phyloP scores from a whole-genome alignment of 768 basidiomycete genomes.

The Xerocomus brunneocitrinus region DNA sequence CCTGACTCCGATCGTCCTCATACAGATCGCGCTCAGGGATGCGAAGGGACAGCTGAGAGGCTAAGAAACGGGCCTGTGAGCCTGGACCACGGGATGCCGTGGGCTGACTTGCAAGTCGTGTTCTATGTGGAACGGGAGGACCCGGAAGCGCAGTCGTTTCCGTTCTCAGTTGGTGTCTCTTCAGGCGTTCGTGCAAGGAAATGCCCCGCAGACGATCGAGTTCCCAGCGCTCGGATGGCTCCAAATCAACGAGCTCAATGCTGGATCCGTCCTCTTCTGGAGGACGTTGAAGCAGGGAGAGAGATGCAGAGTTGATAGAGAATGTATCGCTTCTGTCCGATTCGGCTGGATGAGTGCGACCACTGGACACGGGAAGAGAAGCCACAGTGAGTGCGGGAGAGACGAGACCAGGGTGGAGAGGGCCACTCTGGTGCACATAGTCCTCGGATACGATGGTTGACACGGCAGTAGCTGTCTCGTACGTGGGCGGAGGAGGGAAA shows the following conservation, averaged over 20 bases:
- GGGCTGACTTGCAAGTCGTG: constrained; percentile 28
- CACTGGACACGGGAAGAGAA: constrained; percentile 18
- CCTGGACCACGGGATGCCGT: constrained; percentile 23
- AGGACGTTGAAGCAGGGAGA: constrained; percentile 16
- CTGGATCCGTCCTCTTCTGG: constrained; percentile 46
- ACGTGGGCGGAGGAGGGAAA: constrained; percentile 73
- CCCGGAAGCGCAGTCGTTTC: constrained; percentile 19
- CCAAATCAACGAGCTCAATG: constrained; percentile 51
- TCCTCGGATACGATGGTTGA: constrained; percentile 38
- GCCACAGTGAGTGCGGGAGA: constrained; percentile 24
- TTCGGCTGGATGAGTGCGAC: constrained; percentile 8
- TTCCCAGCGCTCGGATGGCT: constrained; percentile 41
- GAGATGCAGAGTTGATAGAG: constrained; percentile 17
- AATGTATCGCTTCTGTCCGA: constrained; percentile 24
- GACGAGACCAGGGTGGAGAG: constrained; percentile 20
- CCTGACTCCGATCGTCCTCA: constrained; percentile 29
- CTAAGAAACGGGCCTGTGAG: constrained; percentile 30
- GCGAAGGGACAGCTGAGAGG: constrained; percentile 31
- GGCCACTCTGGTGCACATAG: constrained; percentile 31
- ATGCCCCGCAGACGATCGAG: constrained; percentile 42
- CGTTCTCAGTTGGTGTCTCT: constrained; percentile 33
- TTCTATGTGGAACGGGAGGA: constrained; percentile 26
- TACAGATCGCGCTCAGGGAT: constrained; percentile 32
- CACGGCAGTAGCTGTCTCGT: constrained; percentile 51
- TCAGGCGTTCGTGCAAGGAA: constrained; percentile 39